Evolutionary conservation across 331 rosid species (phyloP).

Genomic region (Erythrophleum ivorense): DNA sequence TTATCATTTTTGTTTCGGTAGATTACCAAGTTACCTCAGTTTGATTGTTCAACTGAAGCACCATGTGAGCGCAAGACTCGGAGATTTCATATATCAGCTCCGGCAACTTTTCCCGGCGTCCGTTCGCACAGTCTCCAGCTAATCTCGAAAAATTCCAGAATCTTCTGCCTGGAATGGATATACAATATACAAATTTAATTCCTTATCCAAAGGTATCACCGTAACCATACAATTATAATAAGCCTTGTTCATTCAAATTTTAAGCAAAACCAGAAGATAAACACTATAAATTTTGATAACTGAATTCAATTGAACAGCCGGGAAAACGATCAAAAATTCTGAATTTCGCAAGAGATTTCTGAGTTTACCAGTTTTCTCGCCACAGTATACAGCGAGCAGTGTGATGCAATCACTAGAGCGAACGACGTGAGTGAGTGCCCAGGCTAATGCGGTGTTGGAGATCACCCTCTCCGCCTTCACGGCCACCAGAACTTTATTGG

Average conservation of each 20-base stretch:
- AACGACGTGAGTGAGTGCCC: no score
- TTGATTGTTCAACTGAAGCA: constrained; percentile 80
- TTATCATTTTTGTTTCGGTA: constrained; percentile 24
- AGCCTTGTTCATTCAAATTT: not conserved
- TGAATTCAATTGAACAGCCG: no score
- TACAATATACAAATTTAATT: not conserved
- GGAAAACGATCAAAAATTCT: no score
- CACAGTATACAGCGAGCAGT: no score
- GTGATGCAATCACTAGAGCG: no score
- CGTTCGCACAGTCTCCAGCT: constrained; percentile 64
- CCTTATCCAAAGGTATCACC: not conserved
- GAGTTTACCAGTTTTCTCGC: no score
- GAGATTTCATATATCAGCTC: constrained; percentile 84
- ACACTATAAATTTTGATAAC: no score
- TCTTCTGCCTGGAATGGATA: constrained; percentile 57
- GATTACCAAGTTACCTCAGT: constrained; percentile 67
- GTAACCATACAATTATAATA: not conserved
- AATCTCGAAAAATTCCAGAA: constrained; percentile 79
- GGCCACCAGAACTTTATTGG: no score
- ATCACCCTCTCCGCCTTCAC: no score
- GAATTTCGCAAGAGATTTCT: no score
- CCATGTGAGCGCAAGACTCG: constrained; percentile 94
- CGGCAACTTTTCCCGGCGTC: constrained; percentile 61
- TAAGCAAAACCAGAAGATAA: no score
- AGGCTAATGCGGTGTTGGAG: no score